Conservation (phyloP, 2,329 filamentous ascomycete species). For the Magnaporthales sp. region DNA sequence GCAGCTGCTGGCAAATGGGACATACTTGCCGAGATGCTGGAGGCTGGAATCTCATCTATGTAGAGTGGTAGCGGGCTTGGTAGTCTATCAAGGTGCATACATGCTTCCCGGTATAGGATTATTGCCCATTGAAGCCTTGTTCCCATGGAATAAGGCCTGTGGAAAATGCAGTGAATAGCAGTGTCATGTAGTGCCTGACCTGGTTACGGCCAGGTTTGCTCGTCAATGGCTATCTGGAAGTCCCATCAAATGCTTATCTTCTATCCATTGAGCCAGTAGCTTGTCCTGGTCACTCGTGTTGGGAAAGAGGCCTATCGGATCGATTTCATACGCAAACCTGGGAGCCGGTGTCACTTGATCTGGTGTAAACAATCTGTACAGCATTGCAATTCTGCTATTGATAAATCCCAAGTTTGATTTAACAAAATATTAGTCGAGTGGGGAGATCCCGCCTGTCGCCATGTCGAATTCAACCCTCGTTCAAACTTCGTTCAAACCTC, state of each 20-base stretch:
- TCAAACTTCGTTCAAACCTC: too few species aligned
- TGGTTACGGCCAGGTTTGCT: neutral
- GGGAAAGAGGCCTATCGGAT: neutral
- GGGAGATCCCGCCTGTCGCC: neutral
- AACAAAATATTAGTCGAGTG: neutral
- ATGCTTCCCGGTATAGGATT: neutral
- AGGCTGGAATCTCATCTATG: constrained; percentile 31
- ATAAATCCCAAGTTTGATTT: neutral
- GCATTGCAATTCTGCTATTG: neutral
- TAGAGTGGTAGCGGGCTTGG: too few species aligned
- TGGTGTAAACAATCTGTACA: neutral
- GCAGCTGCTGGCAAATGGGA: constrained; percentile 58
- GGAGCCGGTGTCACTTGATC: neutral
- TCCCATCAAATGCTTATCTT: neutral
- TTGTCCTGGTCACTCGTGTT: neutral
- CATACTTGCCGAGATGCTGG: constrained; percentile 70
- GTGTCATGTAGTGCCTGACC: neutral
- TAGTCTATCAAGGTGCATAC: too few species aligned
- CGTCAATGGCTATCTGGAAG: neutral
- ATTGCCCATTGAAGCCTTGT: neutral
- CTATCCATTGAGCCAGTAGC: neutral
- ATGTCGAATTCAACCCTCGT: neutral
- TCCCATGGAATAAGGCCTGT: too few species aligned
- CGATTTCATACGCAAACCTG: neutral
- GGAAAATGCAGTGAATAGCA: neutral